Percentiles rank a stretch among this genome's conserved stretches.
These are phyloP conservation scores for Quambalaria eucalypti DNA, from an alignment of 1,284 basidiomycete genomes.

Conservation along the genomic window DNA sequence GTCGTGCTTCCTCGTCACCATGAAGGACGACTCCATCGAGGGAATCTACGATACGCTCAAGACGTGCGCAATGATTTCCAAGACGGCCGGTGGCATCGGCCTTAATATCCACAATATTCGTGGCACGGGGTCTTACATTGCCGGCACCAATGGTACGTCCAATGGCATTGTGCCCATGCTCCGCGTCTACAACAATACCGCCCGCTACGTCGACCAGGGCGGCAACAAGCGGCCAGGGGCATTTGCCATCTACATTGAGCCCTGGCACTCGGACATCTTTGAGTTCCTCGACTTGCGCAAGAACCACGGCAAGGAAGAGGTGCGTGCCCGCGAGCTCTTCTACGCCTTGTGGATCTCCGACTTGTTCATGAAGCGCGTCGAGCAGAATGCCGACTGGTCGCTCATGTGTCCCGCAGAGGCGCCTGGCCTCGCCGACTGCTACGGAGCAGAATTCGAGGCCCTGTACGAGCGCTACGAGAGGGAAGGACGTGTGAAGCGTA, in stretches of 20 bases:
- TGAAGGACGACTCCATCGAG: constrained; percentile 98
- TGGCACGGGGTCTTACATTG: constrained; percentile 78
- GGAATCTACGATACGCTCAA: constrained; percentile 99
- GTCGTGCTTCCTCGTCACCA: constrained; percentile 93
- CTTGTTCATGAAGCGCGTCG: constrained; percentile 59
- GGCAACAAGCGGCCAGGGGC: constrained; percentile 99
- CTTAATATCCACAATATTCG: constrained; percentile 94
- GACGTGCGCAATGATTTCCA: constrained; percentile 97
- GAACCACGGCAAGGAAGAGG: constrained; percentile 99
- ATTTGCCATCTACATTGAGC: constrained; percentile 94
- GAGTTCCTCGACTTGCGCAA: constrained; percentile 97
- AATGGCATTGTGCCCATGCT: constrained; percentile 99
- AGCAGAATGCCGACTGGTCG: constrained; percentile 75
- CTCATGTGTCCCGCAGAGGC: constrained; percentile 97
- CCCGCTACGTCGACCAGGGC: constrained; percentile 97
- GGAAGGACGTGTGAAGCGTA: constrained; percentile 78
- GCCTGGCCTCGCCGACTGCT: constrained; percentile 78
- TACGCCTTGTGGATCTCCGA: constrained; percentile 98
- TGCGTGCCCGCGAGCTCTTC: constrained; percentile 92
- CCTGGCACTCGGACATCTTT: constrained; percentile 95
- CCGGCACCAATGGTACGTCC: constrained; percentile 92
- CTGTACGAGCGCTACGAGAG: constrained; percentile 84
- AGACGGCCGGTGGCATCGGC: constrained; percentile 96
- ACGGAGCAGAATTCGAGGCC: constrained; percentile 82
- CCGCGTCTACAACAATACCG: constrained; percentile 94